Evolutionary conservation across 306 rosid species (phyloP).

Genomic region (Crataegus laevigata): DNA sequence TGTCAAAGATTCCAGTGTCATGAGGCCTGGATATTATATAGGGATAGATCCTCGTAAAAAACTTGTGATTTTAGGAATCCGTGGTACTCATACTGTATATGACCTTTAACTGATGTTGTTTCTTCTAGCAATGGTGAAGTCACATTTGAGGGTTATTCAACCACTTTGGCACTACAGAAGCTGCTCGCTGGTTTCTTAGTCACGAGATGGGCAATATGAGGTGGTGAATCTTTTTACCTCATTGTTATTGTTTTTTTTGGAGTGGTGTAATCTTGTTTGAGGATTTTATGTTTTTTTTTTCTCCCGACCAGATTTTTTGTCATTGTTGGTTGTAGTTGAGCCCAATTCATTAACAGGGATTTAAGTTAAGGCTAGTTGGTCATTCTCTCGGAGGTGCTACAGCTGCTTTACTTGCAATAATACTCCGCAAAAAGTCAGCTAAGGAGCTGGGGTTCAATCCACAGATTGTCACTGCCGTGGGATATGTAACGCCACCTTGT

Average conservation of each 20-base stretch:
- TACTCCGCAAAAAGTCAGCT: conserved; percentile 65
- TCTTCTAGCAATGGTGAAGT: conserved; percentile 64
- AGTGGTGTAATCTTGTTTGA: not conserved
- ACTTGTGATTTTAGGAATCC: conserved; percentile 77
- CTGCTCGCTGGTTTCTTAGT: conserved; percentile 88
- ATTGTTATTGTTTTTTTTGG: conserved; percentile 3
- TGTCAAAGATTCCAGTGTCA: conserved; percentile 61
- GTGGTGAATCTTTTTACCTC: conserved; percentile 27
- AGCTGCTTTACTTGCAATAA: conserved; percentile 83
- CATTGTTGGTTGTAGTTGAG: conserved; percentile 20
- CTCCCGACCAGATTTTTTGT: not conserved
- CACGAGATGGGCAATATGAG: conserved; percentile 73
- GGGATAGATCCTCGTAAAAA: conserved; percentile 71
- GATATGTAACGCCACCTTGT: conserved; percentile 82
- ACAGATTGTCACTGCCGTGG: conserved; percentile 77
- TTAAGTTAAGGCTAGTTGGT: conserved; percentile 85
- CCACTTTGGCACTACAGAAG: conserved; percentile 93
- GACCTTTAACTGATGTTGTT: conserved; percentile 86
- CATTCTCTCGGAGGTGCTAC: conserved; percentile 98
- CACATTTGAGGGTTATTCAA: conserved; percentile 79
- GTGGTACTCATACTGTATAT: conserved; percentile 87
- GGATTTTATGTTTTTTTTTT: not conserved
- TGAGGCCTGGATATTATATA: conserved; percentile 91
- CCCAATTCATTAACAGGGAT: conserved; percentile 79
- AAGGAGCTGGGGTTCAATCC: conserved; percentile 88